Evolutionary conservation across 192 early-diverging fungal species (phyloP).

Genomic region (Rhizoclosmatium globosum): DNA sequence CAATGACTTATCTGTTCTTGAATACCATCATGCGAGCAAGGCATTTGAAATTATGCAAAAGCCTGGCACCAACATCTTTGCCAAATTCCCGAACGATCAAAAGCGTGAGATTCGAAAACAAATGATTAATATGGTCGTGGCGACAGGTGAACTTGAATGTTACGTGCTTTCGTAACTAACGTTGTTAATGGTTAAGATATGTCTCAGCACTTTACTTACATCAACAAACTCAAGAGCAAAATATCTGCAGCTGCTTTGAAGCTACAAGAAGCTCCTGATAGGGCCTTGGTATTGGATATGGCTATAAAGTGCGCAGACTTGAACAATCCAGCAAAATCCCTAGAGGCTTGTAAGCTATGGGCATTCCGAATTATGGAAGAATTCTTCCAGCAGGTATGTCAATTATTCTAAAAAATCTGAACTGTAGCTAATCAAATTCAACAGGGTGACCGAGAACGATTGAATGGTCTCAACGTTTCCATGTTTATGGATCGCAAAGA

Average conservation of each 20-base stretch:
- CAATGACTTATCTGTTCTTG: constrained; percentile 67
- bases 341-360: constrained; percentile 55
- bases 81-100: constrained; percentile 51
- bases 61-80: constrained; percentile 59
- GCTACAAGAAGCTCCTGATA: constrained; percentile 52
- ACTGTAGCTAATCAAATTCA: background rate
- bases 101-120: constrained; percentile 54
- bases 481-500: constrained; percentile 70
- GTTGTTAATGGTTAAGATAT: constrained; percentile 45
- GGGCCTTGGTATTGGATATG: constrained; percentile 59
- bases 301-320: constrained; percentile 70
- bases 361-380: constrained; percentile 64
- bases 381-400: constrained; percentile 62
- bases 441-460: constrained; percentile 61
- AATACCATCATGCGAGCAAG: constrained; percentile 63
- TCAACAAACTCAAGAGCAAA: constrained; percentile 69
- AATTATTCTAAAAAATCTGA: background rate
- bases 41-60: constrained; percentile 60
- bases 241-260: constrained; percentile 55
- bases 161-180: background rate
- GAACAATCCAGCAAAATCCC: constrained; percentile 61
- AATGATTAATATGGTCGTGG: constrained; percentile 65
- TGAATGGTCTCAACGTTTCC: constrained; percentile 61
- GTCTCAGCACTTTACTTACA: constrained; percentile 66
- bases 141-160: constrained; percentile 52